These are phyloP conservation scores for Paecilomyces variotii DNA, from an alignment of 2,329 filamentous ascomycete genomes.

Conservation along the genomic window DNA sequence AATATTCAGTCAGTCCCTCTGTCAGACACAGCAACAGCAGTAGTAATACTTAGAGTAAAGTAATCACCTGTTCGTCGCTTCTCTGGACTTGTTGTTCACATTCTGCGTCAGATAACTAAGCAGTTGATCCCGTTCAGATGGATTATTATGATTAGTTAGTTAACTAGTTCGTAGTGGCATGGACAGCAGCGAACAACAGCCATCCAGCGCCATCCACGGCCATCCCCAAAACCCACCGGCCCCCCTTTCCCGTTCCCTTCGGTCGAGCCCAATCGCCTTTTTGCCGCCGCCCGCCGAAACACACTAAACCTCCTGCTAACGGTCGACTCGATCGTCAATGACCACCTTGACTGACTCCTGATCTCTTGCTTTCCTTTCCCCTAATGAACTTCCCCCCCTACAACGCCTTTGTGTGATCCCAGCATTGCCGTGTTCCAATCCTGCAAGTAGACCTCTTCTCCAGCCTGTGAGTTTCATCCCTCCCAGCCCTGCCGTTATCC, in stretches of 20 bases:
- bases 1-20: too few relatives aligned
- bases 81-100: too few relatives aligned
- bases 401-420: neutral
- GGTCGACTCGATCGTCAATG: neutral
- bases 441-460: constrained; percentile 3
- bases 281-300: constrained; percentile 1
- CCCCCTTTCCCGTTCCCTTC: neutral
- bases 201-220: too few relatives aligned
- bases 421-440: constrained; percentile 2
- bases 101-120: neutral
- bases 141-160: too few relatives aligned
- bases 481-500: constrained; percentile 3
- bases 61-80: too few relatives aligned
- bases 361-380: neutral
- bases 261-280: neutral
- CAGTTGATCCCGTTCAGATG: neutral
- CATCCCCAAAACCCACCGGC: neutral
- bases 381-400: neutral
- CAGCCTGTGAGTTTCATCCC: constrained; percentile 1
- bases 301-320: constrained; percentile 1
- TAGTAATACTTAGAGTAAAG: too few relatives aligned
- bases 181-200: too few relatives aligned
- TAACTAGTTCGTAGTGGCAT: too few relatives aligned
- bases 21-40: too few relatives aligned
- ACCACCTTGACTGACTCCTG: neutral